Base-by-base conservation (phyloP, 208 protist species). In the Crithidia fasciculata region DNA sequence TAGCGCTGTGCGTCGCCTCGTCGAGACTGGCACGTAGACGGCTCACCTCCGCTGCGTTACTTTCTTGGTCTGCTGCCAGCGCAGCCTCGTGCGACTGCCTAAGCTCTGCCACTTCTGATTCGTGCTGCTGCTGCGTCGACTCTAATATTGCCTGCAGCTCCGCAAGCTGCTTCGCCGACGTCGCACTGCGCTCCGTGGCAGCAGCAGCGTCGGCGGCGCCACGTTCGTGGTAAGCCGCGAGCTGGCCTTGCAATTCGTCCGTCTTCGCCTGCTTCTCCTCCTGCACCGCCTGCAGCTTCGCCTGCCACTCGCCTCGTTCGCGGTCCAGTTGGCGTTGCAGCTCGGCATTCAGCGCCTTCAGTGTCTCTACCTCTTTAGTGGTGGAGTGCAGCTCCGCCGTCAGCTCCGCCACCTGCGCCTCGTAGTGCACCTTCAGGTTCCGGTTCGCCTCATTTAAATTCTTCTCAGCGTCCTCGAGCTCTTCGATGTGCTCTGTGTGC, bases 401-500 rank as follows among this genome's bases (percentile, higher is more conserved):
- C 56, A 68, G 55, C 9, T 54, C 43, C 36, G 69, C 50, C 2
- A 66, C 37, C 28, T 74, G 19, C 13, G 49, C 28, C n/a, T 76
- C 60, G 69, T 77, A 56, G 53, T 72, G 59, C 15, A 57, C 40
- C 52, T 70, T 41, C 36, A 78, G 18, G 15, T 56, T 69, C 6
- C 9, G 55, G 28, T 66, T 47, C 2, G 40, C 12, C 16, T 76
- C 65, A 15, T 37, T n/a, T 8, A 55, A 16, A 2, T 37, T 18
- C 12, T 12, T 56, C 53, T 52, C 52, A 5, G 41, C 59, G 18
- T 74, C 15, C 9, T 57, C 52, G 15, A 54, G 49, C 44, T 43
- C 6, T 4, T 66, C 62, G 50, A 77, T 54, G 47, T 67, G 43
- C 18, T 41, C 58, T 18, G 62, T 45, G 18, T 85, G 69, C n/a